Evolutionary conservation across 2,329 filamentous ascomycete genomes (phyloP), one percentile per base, ranked within the genome.

Genomic region (Apiospora pterosperma): DNA sequence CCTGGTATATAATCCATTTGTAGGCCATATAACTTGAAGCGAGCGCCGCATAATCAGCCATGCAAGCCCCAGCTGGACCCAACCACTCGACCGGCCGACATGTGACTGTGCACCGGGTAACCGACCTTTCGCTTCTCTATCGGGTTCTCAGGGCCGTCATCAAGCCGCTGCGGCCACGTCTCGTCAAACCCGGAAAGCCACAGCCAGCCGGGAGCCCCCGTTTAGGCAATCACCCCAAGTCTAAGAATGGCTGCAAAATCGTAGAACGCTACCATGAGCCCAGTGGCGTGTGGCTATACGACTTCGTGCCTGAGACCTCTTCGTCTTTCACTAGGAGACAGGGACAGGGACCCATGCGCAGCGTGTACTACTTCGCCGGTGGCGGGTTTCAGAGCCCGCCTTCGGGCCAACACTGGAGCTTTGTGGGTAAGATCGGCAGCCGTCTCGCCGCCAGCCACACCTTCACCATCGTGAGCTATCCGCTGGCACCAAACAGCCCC

Each of bases 301-400:
- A 69, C 41, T 68, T 68, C 58, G 41, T 65, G 42, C 52, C 64
- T 3, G 44, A 61, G 7, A 31, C 62, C 16, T 55, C 48, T 14
- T 34, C 41, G 11, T 28, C 42, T 19, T 62, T 16, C 36, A 48
- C 41, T 42, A 41, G 42, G 38, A 63, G 55, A 81, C 74, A 31
- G 28, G 36, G 39, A 11, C 60, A 21, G 10, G 38, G 39, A 21
- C 36, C 11, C 7, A 41, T 11, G 5, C 60, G 4, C 62, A 68
- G 19, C 2, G 71, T 88, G 28, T 82, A 84, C 66, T 88, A 87
- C 65, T 86, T 86, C 67, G 78, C 79, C 0, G 86, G 85, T 1
- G 85, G 85, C 7, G 84, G 83, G 4, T 88, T 85, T 81, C 83
- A 84, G 65, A 76, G 76, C 67, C 82, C 82, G 0, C 81, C 86